Conservation (phyloP, 2,329 filamentous ascomycete species). For the Diplodia corticola region DNA sequence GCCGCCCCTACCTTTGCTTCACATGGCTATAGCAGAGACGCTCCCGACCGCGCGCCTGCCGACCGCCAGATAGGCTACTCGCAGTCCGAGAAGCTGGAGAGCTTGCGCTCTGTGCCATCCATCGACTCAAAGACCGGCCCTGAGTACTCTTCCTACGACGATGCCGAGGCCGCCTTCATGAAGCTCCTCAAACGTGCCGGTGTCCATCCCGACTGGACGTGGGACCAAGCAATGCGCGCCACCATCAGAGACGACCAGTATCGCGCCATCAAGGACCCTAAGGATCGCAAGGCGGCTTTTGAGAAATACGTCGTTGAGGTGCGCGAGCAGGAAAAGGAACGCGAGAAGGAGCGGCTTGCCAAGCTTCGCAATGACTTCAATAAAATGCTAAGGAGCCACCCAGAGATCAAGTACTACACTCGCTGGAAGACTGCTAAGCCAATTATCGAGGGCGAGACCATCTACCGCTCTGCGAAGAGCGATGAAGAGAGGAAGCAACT, state of each 20-base stretch:
- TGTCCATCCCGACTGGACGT: conserved; percentile 88
- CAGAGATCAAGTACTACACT: conserved; percentile 95
- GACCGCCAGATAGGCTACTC: conserved; percentile 52
- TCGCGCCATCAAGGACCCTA: conserved; percentile 87
- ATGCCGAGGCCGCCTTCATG: conserved; percentile 89
- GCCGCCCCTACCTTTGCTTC: conserved; percentile 47
- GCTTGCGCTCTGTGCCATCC: conserved; percentile 29
- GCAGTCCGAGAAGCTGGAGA: conserved; percentile 20
- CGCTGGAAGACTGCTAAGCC: conserved; percentile 95
- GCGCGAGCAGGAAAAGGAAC: conserved; percentile 88
- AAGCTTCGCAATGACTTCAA: conserved; percentile 94
- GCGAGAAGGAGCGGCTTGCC: conserved; percentile 85
- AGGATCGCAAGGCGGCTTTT: conserved; percentile 85
- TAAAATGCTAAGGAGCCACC: conserved; percentile 93
- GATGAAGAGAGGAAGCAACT: conserved; percentile 85
- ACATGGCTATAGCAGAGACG: conserved; percentile 35
- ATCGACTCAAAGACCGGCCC: conserved; percentile 56
- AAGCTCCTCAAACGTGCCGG: conserved; percentile 84
- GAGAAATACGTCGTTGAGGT: conserved; percentile 93
- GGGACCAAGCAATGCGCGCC: conserved; percentile 83
- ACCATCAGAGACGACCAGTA: conserved; percentile 91
- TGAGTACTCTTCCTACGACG: conserved; percentile 63
- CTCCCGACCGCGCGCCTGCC: conserved; percentile 37
- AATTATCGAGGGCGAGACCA: conserved; percentile 92
- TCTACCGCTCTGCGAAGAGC: conserved; percentile 86